These are phyloP conservation scores for Talaromyces trachyspermus DNA, from an alignment of 495 filamentous ascomycete genomes.

Conservation along the genomic window DNA sequence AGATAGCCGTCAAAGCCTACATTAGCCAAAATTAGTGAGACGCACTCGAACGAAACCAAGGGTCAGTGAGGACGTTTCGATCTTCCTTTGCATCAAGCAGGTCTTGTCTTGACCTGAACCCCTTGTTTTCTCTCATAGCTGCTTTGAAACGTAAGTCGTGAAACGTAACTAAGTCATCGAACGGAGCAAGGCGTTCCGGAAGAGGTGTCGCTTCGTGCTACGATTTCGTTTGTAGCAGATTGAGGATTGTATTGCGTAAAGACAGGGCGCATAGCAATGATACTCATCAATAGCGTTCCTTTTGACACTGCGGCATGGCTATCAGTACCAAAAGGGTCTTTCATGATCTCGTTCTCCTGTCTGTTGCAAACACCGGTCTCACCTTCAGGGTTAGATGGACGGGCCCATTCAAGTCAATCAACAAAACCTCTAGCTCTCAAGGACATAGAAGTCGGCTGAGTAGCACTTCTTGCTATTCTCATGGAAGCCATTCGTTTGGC, in stretches of 20 bases:
- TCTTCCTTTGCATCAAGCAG: background rate
- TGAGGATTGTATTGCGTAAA: too few species aligned
- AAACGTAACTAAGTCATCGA: too few species aligned
- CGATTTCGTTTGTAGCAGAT: background rate
- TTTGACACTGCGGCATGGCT: background rate
- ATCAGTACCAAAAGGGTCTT: background rate
- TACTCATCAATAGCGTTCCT: background rate
- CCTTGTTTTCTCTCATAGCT: background rate
- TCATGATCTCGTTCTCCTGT: background rate
- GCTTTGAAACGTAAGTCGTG: too few species aligned
- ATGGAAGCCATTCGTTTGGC: too few species aligned
- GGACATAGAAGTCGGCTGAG: too few species aligned
- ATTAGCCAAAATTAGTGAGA: constrained; percentile 56
- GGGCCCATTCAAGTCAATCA: too few species aligned
- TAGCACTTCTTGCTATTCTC: too few species aligned
- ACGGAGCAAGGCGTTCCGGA: too few species aligned
- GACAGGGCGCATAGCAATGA: too few species aligned
- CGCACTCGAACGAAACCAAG: constrained; percentile 77
- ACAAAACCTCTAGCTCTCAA: too few species aligned
- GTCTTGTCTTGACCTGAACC: background rate
- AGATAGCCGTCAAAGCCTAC: constrained; percentile 59
- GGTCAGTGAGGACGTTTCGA: constrained; percentile 39
- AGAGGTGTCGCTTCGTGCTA: too few species aligned
- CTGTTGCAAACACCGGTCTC: background rate
- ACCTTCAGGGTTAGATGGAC: too few species aligned